A percentile compares a stretch with the other conserved stretches of the same genome.
Evolutionary conservation across 2,329 filamentous ascomycete species (phyloP).

Genomic region (Harringtonia lauricola): DNA sequence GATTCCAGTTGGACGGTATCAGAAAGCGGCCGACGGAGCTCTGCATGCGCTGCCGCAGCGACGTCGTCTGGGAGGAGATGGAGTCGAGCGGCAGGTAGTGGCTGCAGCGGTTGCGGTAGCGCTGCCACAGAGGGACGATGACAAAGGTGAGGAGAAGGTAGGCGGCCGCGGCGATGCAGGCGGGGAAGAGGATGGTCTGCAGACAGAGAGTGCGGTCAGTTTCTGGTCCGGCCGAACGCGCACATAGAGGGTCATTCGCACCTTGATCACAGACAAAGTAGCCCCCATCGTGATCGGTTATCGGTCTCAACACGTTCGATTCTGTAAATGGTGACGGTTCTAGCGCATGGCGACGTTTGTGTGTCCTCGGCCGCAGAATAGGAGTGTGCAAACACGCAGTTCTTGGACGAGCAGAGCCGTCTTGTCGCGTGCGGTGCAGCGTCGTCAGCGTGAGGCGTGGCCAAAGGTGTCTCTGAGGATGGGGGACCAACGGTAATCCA

Average conservation of each 20-base stretch:
- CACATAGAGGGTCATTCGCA: constrained; percentile 7
- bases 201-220: not conserved
- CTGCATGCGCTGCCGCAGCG: constrained; percentile 41
- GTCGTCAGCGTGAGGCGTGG: too few relatives aligned
- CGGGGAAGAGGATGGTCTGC: constrained; percentile 60
- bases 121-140: constrained; percentile 57
- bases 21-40: constrained; percentile 26
- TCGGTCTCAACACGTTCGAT: not conserved
- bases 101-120: constrained; percentile 58
- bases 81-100: constrained; percentile 62
- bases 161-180: constrained; percentile 56
- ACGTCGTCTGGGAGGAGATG: constrained; percentile 45
- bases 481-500: too few relatives aligned
- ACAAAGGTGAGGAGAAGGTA: constrained; percentile 57
- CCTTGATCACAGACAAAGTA: constrained; percentile 27
- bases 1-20: constrained; percentile 37
- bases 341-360: not conserved
- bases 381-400: too few relatives aligned
- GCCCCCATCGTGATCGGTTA: constrained; percentile 19
- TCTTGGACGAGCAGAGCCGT: too few relatives aligned
- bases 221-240: not conserved
- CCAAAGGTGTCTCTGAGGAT: too few relatives aligned
- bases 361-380: too few relatives aligned
- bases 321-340: not conserved
- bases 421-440: too few relatives aligned